phyloP scores from a whole-genome alignment of 78 protist species.

The Speleostelium caveatum region DNA sequence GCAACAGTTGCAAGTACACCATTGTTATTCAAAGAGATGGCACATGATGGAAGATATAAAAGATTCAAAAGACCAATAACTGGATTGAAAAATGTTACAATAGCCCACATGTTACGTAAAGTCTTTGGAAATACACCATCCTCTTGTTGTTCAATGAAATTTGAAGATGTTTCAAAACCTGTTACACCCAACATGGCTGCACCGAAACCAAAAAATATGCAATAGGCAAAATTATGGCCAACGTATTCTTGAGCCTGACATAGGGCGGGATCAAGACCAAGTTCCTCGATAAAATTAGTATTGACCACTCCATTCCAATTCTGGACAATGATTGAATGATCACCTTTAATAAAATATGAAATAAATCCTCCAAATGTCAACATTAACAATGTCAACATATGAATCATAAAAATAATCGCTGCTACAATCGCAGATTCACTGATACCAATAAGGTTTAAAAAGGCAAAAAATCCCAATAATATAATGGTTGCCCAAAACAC shows the following conservation, averaged over 20 bases:
- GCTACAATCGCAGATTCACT: slow-evolving; percentile 88
- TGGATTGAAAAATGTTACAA: slow-evolving; percentile 85
- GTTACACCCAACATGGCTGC: slow-evolving; percentile 92
- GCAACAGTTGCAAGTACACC: slow-evolving; percentile 54
- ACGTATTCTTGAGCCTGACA: neutral
- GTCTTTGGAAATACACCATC: slow-evolving; percentile 91
- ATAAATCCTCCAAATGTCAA: slow-evolving; percentile 64
- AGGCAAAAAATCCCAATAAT: slow-evolving; percentile 72
- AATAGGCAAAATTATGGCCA: slow-evolving; percentile 40
- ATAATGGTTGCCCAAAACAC: slow-evolving; percentile 66
- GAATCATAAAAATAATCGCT: slow-evolving; percentile 78
- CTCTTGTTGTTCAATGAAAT: slow-evolving; percentile 91
- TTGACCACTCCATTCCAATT: slow-evolving; percentile 2
- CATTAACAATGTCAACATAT: slow-evolving; percentile 73
- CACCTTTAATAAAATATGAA: neutral
- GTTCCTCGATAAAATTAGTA: neutral
- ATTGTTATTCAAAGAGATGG: slow-evolving; percentile 15
- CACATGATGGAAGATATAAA: slow-evolving; percentile 20
- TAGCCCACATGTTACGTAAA: slow-evolving; percentile 89
- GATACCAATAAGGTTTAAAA: slow-evolving; percentile 79
- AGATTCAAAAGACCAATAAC: slow-evolving; percentile 67
- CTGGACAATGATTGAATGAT: slow-evolving; percentile 10
- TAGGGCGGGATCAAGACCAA: neutral
- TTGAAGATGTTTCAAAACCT: slow-evolving; percentile 93
- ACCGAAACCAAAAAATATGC: slow-evolving; percentile 89